Evolutionary conservation across 805 yeast species (phyloP).

Genomic region (Ogataea nitratoaversa): DNA sequence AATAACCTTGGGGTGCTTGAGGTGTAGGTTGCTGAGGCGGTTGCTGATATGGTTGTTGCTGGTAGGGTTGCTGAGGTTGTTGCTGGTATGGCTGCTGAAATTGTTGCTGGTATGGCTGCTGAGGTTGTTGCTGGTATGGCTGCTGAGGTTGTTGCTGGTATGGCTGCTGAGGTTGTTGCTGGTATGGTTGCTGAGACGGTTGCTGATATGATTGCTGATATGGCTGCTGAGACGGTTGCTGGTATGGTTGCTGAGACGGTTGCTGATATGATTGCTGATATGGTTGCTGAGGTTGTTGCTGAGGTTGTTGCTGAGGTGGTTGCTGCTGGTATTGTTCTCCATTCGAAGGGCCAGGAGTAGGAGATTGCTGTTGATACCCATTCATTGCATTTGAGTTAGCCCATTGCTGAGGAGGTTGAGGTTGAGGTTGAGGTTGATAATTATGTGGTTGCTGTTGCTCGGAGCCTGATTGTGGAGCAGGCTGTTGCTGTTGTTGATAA

Average conservation of each 20-base stretch:
- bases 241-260: too few relatives aligned
- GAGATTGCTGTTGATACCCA: constrained; percentile 5
- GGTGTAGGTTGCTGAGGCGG: neutral
- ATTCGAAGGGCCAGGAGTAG: neutral
- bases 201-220: constrained; percentile 1
- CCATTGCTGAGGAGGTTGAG: neutral
- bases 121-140: constrained; percentile 1
- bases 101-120: neutral
- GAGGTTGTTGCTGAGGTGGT: constrained; percentile 2
- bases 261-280: constrained; percentile 4
- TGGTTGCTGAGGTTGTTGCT: constrained; percentile 5
- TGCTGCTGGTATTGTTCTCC: constrained; percentile 7
- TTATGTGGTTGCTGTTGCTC: neutral
- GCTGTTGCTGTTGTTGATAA: constrained; percentile 10
- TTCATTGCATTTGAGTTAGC: neutral
- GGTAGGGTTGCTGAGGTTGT: neutral
- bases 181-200: constrained; percentile 3
- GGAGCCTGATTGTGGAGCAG: neutral
- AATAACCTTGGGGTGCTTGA: neutral
- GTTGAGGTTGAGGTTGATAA: neutral
- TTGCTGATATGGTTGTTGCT: neutral
- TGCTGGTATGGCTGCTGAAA: constrained; percentile 1
- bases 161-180: constrained; percentile 4
- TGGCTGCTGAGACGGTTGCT: constrained; percentile 3
- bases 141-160: constrained; percentile 1